Conservation (phyloP, 2,329 filamentous ascomycete species). For the Hymenoscyphus fructigenus region DNA sequence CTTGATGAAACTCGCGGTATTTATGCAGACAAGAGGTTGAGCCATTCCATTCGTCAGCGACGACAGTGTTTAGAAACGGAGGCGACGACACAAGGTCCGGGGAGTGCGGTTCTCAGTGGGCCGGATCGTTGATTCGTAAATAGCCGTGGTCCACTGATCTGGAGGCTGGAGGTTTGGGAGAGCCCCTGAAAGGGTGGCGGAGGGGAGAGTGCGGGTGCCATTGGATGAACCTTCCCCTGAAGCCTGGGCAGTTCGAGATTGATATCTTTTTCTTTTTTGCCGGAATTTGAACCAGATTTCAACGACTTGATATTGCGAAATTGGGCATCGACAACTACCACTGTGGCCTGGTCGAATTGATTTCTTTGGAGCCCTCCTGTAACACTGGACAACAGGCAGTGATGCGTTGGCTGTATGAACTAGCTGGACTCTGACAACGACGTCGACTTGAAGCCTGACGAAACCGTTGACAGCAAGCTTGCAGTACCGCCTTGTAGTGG, state of each 20-base stretch:
- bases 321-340: background rate
- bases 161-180: background rate
- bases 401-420: conserved; percentile 1
- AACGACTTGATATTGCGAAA: background rate
- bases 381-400: background rate
- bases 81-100: background rate
- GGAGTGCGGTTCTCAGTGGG: background rate
- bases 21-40: background rate
- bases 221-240: background rate
- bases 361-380: background rate
- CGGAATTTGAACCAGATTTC: background rate
- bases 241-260: background rate
- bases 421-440: background rate
- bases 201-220: background rate
- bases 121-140: conserved; percentile 1
- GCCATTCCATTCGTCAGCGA: background rate
- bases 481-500: background rate
- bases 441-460: background rate
- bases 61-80: background rate
- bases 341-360: background rate
- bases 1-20: background rate
- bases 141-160: background rate
- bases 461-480: background rate
- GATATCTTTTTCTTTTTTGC: background rate
- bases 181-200: background rate